Base-by-base conservation (phyloP, 2,329 filamentous ascomycete species). In the Claviceps quebecensis region DNA sequence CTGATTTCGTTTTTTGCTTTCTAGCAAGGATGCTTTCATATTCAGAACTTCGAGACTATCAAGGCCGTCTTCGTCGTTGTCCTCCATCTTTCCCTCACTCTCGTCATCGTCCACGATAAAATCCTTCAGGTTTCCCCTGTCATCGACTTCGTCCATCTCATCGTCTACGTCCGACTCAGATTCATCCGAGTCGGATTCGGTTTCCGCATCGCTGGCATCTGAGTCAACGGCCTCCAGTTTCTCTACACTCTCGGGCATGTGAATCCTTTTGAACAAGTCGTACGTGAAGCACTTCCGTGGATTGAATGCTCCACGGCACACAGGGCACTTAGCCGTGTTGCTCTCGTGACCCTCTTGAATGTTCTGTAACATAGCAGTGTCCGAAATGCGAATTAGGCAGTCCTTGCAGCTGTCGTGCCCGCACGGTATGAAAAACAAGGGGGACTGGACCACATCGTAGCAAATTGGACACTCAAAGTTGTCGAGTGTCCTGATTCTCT, bases 401-500 rank as follows among this genome's bases (percentile, higher is more conserved):
- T 89, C 84, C 1, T 76, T 70, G 65, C 89, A 95, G 23, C 81
- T 81, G 54, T 83, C 80, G 61, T 95, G 89, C 2, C 89, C 89
- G 60, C 89, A 95, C 1, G 87, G 87, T 49, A 87, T 73, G 64
- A 90, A 84, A 56, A 95, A 86, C 3, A 78, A 78, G 0, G 87
- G 86, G 55, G 90, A 89, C 14, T 77, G 73, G 6, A 84, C 79
- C 2, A 74, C 81, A 59, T 95, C 89, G 53, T 86, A 83, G 63
- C 89, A 95, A 19, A 93, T 81, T 0, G 86, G 86, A 60, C 89
- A 95, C 62, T 90, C 84, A 48, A 91, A 87, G 2, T 72, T 76
- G 1, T 80, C 72, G 1, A 65, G 63, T 1, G 61, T 63, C 57
- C 71, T 84, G 61, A 93, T 75, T 6, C 87, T 79, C n/a, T 70